phyloP scores from a whole-genome alignment of 1,139 yeast species.

The Pichia sp. region DNA sequence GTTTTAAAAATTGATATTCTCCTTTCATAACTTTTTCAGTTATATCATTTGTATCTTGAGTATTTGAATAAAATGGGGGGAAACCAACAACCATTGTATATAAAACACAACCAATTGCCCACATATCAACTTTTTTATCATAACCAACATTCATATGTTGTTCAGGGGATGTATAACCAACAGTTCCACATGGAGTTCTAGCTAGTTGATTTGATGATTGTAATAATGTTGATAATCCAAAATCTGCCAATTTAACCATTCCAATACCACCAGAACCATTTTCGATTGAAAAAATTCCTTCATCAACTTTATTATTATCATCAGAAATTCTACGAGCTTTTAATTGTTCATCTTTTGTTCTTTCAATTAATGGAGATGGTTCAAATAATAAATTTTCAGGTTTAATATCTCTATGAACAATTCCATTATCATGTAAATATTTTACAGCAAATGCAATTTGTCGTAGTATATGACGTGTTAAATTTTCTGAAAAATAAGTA shows the following conservation, averaged over 20 bases:
- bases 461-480: conserved; percentile 77
- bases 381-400: conserved; percentile 86
- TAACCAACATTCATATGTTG: conserved; percentile 53
- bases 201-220: conserved; percentile 38
- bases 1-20: conserved; percentile 49
- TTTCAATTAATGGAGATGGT: conserved; percentile 59
- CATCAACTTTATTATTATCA: conserved; percentile 72
- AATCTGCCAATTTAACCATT: conserved; percentile 73
- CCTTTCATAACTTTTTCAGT: conserved; percentile 56
- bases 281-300: conserved; percentile 70
- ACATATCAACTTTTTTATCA: conserved; percentile 57
- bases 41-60: conserved; percentile 43
- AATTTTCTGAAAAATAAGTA: conserved; percentile 83
- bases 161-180: conserved; percentile 59
- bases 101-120: conserved; percentile 59
- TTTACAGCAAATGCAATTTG: conserved; percentile 81
- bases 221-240: conserved; percentile 51
- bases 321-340: conserved; percentile 61
- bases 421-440: conserved; percentile 77
- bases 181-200: conserved; percentile 60
- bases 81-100: conserved; percentile 57
- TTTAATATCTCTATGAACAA: conserved; percentile 92
- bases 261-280: conserved; percentile 92
- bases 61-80: conserved; percentile 56
- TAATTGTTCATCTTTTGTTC: conserved; percentile 29